Evolutionary conservation across 1,284 basidiomycete genomes (phyloP).

Genomic region (Moesziomyces sp.): DNA sequence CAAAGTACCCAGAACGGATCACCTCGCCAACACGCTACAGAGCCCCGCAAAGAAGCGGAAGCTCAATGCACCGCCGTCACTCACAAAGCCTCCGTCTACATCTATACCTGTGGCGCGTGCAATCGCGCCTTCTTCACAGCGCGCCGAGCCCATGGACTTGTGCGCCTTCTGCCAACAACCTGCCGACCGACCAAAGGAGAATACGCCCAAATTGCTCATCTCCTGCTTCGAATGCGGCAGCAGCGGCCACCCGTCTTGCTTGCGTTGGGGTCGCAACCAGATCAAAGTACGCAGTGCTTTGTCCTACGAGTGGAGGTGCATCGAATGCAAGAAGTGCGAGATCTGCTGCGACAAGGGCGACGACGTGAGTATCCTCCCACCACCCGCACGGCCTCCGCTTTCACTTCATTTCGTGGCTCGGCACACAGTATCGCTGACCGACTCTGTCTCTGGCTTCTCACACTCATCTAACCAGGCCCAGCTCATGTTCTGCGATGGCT

Average conservation of each 20-base stretch:
- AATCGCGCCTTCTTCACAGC: slow-evolving; percentile 3
- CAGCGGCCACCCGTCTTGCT: slow-evolving; percentile 66
- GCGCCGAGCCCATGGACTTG: slow-evolving; percentile 29
- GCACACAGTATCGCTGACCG: slow-evolving; percentile 6
- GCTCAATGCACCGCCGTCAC: slow-evolving; percentile 11
- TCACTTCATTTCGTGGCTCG: slow-evolving; percentile 17
- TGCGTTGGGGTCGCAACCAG: slow-evolving; percentile 66
- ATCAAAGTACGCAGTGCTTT: slow-evolving; percentile 71
- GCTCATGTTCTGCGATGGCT: slow-evolving; percentile 91
- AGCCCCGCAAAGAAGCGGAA: slow-evolving; percentile 41
- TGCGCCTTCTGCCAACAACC: slow-evolving; percentile 67
- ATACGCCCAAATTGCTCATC: slow-evolving; percentile 57
- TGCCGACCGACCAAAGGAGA: slow-evolving; percentile 30
- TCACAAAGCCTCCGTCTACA: slow-evolving; percentile 2
- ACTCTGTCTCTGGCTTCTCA: not conserved
- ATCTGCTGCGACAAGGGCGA: slow-evolving; percentile 85
- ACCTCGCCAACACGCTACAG: slow-evolving; percentile 3
- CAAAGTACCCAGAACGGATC: slow-evolving; percentile 11
- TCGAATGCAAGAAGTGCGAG: slow-evolving; percentile 93
- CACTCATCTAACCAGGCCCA: slow-evolving; percentile 72
- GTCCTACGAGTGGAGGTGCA: slow-evolving; percentile 85
- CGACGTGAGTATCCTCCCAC: slow-evolving; percentile 76
- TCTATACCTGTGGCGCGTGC: not conserved
- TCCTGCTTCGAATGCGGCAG: slow-evolving; percentile 67
- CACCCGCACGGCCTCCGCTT: not conserved